Conservation (phyloP, 805 yeast species). For the Pichia heedii region DNA sequence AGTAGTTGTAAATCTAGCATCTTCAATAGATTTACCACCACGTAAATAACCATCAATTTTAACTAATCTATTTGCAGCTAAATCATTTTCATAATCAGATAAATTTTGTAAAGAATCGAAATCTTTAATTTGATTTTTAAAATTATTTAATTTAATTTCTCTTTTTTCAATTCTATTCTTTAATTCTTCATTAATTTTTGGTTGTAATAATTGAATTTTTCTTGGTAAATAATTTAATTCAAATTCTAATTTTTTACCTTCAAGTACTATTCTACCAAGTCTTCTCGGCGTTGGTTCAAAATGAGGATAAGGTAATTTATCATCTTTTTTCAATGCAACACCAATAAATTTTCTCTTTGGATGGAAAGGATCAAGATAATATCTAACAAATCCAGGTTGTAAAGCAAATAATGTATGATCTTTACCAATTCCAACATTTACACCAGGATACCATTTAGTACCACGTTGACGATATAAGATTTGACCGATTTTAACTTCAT, state of each 20-base stretch:
- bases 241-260: constrained; percentile 41
- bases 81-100: constrained; percentile 22
- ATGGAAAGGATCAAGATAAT: constrained; percentile 91
- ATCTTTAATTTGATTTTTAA: constrained; percentile 25
- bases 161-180: constrained; percentile 35
- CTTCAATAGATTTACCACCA: constrained; percentile 48
- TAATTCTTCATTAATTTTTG: constrained; percentile 35
- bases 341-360: constrained; percentile 89
- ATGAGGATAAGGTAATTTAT: constrained; percentile 76
- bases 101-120: constrained; percentile 17
- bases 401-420: constrained; percentile 88
- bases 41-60: constrained; percentile 44
- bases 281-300: constrained; percentile 84
- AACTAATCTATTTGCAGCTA: constrained; percentile 46
- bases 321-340: constrained; percentile 58
- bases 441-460: constrained; percentile 90
- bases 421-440: constrained; percentile 79
- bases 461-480: constrained; percentile 93
- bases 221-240: constrained; percentile 60
- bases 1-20: constrained; percentile 53
- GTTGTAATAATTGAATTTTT: constrained; percentile 53
- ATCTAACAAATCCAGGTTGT: constrained; percentile 91
- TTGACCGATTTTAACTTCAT: constrained; percentile 69
- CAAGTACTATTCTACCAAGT: constrained; percentile 58
- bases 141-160: constrained; percentile 21